Evolutionary conservation across 495 filamentous ascomycete species (phyloP).

Genomic region (Talaromyces stipitatus): DNA sequence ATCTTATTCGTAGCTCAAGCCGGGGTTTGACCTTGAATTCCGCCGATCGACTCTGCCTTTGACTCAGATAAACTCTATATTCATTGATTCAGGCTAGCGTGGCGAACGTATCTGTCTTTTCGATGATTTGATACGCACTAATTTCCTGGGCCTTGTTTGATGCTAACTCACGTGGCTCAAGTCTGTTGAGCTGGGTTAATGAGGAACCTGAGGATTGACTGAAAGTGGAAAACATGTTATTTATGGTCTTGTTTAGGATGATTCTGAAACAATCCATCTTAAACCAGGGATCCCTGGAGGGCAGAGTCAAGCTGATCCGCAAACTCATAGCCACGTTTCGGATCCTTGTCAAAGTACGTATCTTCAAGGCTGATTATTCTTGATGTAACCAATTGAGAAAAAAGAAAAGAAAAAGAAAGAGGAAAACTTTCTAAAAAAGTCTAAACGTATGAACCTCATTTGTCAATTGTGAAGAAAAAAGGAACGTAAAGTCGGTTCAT

Average conservation of each 20-base stretch:
- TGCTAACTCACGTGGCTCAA: background rate
- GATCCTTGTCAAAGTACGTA: background rate
- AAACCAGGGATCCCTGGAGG: background rate
- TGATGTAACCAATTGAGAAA: background rate
- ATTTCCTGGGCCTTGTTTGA: no score
- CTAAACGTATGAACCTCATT: background rate
- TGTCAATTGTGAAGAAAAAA: background rate
- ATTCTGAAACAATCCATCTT: background rate
- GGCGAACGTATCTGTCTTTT: no score
- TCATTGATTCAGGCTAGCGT: background rate
- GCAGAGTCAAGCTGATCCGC: background rate
- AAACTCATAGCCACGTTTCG: background rate
- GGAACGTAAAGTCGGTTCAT: background rate
- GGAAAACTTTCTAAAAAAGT: background rate
- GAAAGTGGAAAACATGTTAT: no score
- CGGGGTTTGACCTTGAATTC: background rate
- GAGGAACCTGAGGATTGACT: no score
- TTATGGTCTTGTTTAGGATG: background rate
- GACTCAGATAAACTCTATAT: background rate
- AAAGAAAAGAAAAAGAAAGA: background rate
- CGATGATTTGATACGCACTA: no score
- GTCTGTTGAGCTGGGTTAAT: no score
- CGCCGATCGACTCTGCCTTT: background rate
- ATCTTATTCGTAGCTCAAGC: no score
- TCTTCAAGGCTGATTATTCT: background rate